Evolutionary conservation across 2,329 filamentous ascomycete genomes (phyloP).

Genomic region (Saccharata proteae): DNA sequence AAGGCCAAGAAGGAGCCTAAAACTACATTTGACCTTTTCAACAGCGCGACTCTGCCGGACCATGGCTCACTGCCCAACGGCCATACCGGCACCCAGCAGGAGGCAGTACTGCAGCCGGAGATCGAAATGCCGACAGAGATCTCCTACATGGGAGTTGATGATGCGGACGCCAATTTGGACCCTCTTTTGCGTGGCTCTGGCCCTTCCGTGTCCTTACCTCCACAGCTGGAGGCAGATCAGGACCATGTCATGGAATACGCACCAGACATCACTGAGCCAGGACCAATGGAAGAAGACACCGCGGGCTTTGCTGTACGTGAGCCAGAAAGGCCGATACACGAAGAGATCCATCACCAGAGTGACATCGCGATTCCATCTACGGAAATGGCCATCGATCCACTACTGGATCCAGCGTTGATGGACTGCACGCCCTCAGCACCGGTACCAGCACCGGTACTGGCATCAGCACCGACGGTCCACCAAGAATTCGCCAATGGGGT

Average conservation of each 20-base stretch:
- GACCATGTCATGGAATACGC: not conserved
- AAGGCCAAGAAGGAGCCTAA: conserved; percentile 7
- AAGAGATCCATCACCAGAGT: conserved; percentile 12
- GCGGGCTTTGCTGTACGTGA: too few relatives aligned
- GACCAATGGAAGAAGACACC: too few relatives aligned
- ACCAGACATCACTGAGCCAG: too few relatives aligned
- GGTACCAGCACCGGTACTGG: conserved; percentile 11
- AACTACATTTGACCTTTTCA: conserved; percentile 2
- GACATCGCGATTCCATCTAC: conserved; percentile 23
- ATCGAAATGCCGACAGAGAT: too few relatives aligned
- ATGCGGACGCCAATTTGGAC: too few relatives aligned
- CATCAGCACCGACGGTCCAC: too few relatives aligned
- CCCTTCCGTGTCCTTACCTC: too few relatives aligned
- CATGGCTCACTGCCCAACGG: conserved; percentile 2
- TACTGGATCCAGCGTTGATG: conserved; percentile 12
- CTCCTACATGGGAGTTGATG: too few relatives aligned
- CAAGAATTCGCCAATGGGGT: too few relatives aligned
- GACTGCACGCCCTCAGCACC: conserved; percentile 10
- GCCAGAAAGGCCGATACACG: conserved; percentile 13
- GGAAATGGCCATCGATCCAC: conserved; percentile 15
- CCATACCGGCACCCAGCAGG: not conserved
- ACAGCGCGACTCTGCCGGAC: not conserved
- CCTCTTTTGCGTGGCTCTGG: too few relatives aligned
- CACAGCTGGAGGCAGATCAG: conserved; percentile 1
- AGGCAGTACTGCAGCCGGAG: not conserved